phyloP scores from a whole-genome alignment of 2,329 filamentous ascomycete genomes.

The Tricladium varicosporioides region DNA sequence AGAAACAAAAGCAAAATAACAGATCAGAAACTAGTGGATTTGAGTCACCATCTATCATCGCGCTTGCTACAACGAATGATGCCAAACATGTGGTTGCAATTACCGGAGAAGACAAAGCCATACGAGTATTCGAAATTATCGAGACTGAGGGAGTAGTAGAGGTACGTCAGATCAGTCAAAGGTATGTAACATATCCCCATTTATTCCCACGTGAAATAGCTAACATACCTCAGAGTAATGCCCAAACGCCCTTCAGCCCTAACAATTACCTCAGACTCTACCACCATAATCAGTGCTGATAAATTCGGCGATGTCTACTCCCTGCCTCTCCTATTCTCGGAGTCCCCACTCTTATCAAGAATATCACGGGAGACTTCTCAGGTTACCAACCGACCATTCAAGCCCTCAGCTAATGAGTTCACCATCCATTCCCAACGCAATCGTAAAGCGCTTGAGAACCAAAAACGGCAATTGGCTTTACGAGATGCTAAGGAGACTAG shows the following conservation, averaged over 20 bases:
- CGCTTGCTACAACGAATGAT: constrained; percentile 62
- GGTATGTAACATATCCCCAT: constrained; percentile 48
- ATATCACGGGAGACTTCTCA: constrained; percentile 10
- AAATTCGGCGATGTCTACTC: constrained; percentile 98
- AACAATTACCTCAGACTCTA: constrained; percentile 64
- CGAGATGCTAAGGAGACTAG: constrained; percentile 29
- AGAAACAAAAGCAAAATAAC: constrained; percentile 21
- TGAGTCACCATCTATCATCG: constrained; percentile 64
- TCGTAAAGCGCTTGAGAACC: constrained; percentile 56
- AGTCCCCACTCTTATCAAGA: constrained; percentile 13
- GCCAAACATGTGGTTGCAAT: constrained; percentile 71
- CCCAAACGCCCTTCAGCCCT: constrained; percentile 85
- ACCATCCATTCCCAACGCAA: constrained; percentile 67
- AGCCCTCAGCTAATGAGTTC: constrained; percentile 53
- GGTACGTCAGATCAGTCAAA: constrained; percentile 67
- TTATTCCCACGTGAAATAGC: neutral
- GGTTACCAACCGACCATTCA: constrained; percentile 35
- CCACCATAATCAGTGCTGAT: constrained; percentile 78
- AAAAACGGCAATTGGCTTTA: constrained; percentile 45
- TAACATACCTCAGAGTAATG: constrained; percentile 56
- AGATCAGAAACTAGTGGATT: constrained; percentile 32
- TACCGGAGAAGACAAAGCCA: constrained; percentile 86
- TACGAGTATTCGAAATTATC: constrained; percentile 75
- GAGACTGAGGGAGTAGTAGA: constrained; percentile 43
- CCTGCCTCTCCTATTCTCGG: constrained; percentile 62